These are phyloP conservation scores for Camellia japonica DNA, from an alignment of 148 eudicot species.

Conservation along the genomic window DNA sequence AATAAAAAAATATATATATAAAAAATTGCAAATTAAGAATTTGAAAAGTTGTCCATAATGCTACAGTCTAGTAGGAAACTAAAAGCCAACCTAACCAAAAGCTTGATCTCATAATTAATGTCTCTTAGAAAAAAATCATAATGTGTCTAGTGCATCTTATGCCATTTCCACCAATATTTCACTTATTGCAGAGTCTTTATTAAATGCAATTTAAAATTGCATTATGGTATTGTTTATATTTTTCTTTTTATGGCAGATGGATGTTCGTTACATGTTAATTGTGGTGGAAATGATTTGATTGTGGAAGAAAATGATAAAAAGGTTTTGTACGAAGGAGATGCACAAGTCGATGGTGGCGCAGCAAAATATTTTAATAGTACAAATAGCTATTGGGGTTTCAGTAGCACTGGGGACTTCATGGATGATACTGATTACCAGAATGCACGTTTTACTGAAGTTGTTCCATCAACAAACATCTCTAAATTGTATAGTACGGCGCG, in stretches of 20 bases:
- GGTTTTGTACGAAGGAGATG: slow-evolving; percentile 64
- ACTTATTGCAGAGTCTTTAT: background rate
- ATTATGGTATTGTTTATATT: background rate
- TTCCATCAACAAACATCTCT: slow-evolving; percentile 24
- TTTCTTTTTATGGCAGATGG: slow-evolving; percentile 42
- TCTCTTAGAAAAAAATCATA: no score
- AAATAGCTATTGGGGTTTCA: slow-evolving; percentile 59
- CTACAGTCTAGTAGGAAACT: background rate
- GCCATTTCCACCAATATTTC: background rate
- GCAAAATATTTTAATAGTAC: slow-evolving; percentile 38
- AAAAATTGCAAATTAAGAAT: no score
- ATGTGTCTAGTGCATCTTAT: background rate
- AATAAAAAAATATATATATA: no score
- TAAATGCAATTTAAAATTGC: background rate
- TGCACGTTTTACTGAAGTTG: slow-evolving; percentile 22
- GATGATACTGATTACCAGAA: slow-evolving; percentile 44
- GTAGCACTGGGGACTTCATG: slow-evolving; percentile 77
- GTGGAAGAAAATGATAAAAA: slow-evolving; percentile 29
- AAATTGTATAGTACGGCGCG: slow-evolving; percentile 53
- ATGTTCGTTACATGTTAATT: slow-evolving; percentile 65
- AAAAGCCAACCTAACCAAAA: background rate
- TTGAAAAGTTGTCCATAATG: background rate
- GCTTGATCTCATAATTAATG: background rate
- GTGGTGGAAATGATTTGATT: slow-evolving; percentile 59
- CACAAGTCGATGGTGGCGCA: slow-evolving; percentile 43